Conservation (phyloP, 768 basidiomycete species). For the Psilocybe sp. region DNA sequence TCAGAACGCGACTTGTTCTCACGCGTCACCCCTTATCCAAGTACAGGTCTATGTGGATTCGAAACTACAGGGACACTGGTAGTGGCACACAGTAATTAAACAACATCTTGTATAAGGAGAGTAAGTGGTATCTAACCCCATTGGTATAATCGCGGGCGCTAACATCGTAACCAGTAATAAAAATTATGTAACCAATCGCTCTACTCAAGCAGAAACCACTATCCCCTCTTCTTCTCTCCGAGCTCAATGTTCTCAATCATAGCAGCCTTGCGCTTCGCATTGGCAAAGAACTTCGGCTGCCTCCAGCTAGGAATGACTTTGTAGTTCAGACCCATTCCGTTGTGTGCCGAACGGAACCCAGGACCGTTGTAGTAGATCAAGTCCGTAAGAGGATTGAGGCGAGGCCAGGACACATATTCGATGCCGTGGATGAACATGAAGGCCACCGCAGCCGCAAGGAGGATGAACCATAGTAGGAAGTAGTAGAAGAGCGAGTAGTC, state of each 20-base stretch:
- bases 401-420: conserved; percentile 94
- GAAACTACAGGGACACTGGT: conserved; percentile 3
- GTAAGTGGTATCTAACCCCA: too few relatives aligned
- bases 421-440: conserved; percentile 87
- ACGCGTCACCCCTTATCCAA: too few relatives aligned
- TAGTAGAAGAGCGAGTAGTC: conserved; percentile 87
- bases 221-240: conserved; percentile 69
- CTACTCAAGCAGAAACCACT: conserved; percentile 30
- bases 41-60: background rate
- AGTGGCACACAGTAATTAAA: background rate
- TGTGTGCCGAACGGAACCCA: conserved; percentile 73
- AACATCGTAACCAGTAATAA: background rate
- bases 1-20: background rate
- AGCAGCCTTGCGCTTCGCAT: conserved; percentile 25
- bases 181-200: conserved; percentile 33
- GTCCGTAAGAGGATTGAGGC: conserved; percentile 80
- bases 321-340: conserved; percentile 69
- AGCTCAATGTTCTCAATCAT: conserved; percentile 74
- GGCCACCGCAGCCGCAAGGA: conserved; percentile 56
- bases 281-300: conserved; percentile 34
- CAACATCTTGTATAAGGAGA: conserved; percentile 1
- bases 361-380: conserved; percentile 87
- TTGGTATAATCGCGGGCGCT: background rate
- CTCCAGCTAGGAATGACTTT: conserved; percentile 32
- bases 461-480: conserved; percentile 73